Evolutionary conservation across 1,284 basidiomycete species (phyloP), one percentile per base, ranked within the genome.

Genomic region (Tausonia pullulans): DNA sequence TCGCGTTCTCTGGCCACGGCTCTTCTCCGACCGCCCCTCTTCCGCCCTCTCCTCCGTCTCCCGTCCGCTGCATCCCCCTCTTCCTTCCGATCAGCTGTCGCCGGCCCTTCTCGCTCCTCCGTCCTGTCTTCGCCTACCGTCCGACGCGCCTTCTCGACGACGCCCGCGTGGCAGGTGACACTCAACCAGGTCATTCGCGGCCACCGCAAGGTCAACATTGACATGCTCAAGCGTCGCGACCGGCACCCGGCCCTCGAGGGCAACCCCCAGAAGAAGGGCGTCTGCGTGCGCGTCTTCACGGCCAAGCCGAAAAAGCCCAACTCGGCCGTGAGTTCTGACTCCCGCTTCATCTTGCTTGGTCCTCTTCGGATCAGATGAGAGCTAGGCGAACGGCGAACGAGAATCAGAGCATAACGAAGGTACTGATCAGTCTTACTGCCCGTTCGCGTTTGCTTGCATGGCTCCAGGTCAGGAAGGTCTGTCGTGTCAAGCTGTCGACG

Each of bases 281-380:
- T 97, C 66, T 88, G 90, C 74, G 83, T 86, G 44, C 84, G 86
- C 69, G 84, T 97, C 40, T 87, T 88, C 76, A 88, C 85, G 56
- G 83, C 81, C 70, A 92, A 88, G 73, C 96, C 96, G 40, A 97
- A 94, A 81, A 99, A 99, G 75, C 96, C 96, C 69, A 99, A 99
- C 78, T 98, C 95, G 53, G 94, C 94, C 55, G 92, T 97, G 73
- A 50, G 65, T 65, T 16, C 3, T 14, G 14, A 44, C 7, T 11
- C 53, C 41, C 53, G n/a, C 53, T 39, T 27, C 27, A 2, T 27
- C 27, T 2, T 27, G 27, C 27, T 27, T 27, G 27, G 27, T 27
- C 27, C 27, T 27, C 27, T 27, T 27, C 27, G 27, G 27, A 27
- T 27, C 27, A 27, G 27, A 27, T 27, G 27, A 27, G 27, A 27